Conservation (phyloP, 2,329 filamentous ascomycete species). For the Epichloe coenophiala region DNA sequence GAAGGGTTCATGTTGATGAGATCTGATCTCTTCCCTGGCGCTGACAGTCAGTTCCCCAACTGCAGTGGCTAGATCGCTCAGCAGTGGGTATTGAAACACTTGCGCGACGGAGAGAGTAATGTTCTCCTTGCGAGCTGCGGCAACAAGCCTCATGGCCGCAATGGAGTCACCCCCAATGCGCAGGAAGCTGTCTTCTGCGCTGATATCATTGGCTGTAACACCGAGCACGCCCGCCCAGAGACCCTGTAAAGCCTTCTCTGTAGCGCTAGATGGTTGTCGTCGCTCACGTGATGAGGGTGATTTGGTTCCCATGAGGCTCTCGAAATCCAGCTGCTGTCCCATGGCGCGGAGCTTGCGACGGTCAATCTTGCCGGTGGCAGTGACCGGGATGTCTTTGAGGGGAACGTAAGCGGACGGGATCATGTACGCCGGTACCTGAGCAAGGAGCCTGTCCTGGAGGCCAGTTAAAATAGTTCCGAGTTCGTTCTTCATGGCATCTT, state of each 20-base stretch:
- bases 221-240: conserved; percentile 6
- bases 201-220: conserved; percentile 12
- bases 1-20: not conserved
- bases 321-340: not conserved
- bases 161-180: conserved; percentile 35
- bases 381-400: not conserved
- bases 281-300: not conserved
- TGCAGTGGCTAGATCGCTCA: conserved; percentile 2
- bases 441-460: not conserved
- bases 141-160: conserved; percentile 27
- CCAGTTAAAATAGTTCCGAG: not conserved
- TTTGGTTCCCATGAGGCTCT: not conserved
- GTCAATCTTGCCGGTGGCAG: conserved; percentile 3
- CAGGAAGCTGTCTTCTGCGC: conserved; percentile 31
- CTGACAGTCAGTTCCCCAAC: not conserved
- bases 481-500: not conserved
- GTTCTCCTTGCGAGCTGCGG: conserved; percentile 20
- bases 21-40: not conserved
- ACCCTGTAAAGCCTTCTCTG: not conserved
- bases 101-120: conserved; percentile 26
- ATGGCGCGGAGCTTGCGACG: conserved; percentile 2
- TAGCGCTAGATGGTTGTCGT: not conserved
- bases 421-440: conserved; percentile 2
- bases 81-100: conserved; percentile 20
- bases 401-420: conserved; percentile 3